A percentile compares a stretch with the other conserved stretches of the same genome.
phyloP scores from a whole-genome alignment of 495 filamentous ascomycete species.

The Viridothelium virens region DNA sequence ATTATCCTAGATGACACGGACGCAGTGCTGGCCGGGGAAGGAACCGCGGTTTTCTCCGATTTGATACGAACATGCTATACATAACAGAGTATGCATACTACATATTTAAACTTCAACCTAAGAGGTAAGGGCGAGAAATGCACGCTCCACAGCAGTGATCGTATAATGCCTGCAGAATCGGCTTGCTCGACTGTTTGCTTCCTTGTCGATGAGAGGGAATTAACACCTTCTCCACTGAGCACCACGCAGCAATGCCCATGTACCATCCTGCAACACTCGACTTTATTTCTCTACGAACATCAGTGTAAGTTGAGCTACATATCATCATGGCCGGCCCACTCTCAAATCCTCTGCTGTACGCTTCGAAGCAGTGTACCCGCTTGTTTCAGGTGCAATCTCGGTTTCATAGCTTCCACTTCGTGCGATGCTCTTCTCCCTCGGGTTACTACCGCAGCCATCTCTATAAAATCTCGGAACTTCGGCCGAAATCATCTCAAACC shows the following conservation, averaged over 20 bases:
- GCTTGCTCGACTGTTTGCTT: background rate
- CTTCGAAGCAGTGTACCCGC: conserved; percentile 2
- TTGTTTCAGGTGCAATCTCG: background rate
- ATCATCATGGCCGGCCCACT: background rate
- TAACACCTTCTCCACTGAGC: background rate
- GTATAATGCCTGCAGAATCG: background rate
- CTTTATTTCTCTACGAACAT: background rate
- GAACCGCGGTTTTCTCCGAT: background rate
- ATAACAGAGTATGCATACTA: too few species aligned
- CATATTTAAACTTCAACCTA: too few species aligned
- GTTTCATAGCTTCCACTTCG: background rate
- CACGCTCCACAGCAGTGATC: background rate
- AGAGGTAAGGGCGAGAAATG: background rate
- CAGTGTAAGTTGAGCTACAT: conserved; percentile 1
- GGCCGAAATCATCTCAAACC: too few species aligned
- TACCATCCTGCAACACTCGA: background rate
- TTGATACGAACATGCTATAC: background rate
- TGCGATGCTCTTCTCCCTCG: too few species aligned
- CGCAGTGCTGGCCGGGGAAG: background rate
- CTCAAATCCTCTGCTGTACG: background rate
- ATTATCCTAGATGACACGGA: background rate
- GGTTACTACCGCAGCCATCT: too few species aligned
- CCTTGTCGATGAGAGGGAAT: background rate
- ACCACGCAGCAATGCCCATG: background rate
- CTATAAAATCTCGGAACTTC: too few species aligned